Base-by-base conservation (phyloP, 257 asterid species). In the Solanum neorickii region DNA sequence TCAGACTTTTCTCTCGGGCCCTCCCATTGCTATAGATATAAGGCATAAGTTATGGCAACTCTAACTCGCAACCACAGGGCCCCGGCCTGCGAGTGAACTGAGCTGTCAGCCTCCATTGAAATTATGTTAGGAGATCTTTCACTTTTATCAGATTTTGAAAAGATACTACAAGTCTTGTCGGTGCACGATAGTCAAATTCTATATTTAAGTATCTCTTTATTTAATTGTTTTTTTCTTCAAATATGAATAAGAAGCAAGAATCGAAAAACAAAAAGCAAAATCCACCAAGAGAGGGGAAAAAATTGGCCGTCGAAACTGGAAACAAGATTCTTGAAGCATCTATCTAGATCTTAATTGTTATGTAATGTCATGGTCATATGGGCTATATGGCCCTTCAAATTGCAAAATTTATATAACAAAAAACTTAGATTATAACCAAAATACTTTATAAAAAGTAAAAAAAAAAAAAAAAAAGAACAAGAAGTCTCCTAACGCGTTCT, bases 321-420 rank as follows among this genome's bases (percentile, higher is more conserved):
- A 52, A 86, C 68, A 85, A 46, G 13, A 35, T 86, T 89, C 70
- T 87, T 86, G 83, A 82, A 89, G 88, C 85, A 89, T 89, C 84
- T 80, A n/a, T 18, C 14, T 5, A 18, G 66, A 6, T 80, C 42
- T 18, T 82, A 86, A 82, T 56, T 80, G 6, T 44, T 15, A 37
- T 37, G 68, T 27, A 66, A 37, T 60, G 60, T 78, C 83, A 44
- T 80, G 72, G 29, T 87, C 86, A 33, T 78, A 41, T 41, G 3
- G 42, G 42, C 42, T 39, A 39, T 39, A 39, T 78, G 91, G 87
- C 88, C 88, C 88, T 77, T n/a, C 25, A 83, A 56, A 75, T 77
- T 52, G 89, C 86, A 85, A 80, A 44, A 52, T 42, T n/a, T 37
- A 37, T 5, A 37, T 65, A 27, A 27, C 15, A 49, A 37, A 74